Evolutionary conservation across 345 rosid genomes (phyloP), one percentile per base, ranked within the genome.

Genomic region (Noccaea bulbosa): DNA sequence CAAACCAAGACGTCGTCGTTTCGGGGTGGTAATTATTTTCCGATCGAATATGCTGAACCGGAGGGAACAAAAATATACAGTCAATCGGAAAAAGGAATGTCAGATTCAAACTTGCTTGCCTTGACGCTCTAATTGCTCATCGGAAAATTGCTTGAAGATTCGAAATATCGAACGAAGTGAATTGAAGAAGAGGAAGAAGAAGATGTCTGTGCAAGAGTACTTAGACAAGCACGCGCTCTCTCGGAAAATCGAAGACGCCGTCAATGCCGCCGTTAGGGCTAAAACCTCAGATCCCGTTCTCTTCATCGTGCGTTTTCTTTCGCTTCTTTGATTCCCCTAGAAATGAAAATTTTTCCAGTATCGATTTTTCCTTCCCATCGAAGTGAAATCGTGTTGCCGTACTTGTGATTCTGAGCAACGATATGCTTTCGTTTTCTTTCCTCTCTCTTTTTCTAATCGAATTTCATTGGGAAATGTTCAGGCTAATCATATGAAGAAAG

Each of bases 241-340:
- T 43, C 93, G 98, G 67, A 94, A 84, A 81, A 94, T 94, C 61
- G 99, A 94, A 77, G 99, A 91, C 73, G 98, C 98, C 80, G 97
- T 93, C 67, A 93, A 93, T 83, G 99, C 99, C 57, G 93, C 99
- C 69, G 97, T 94, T 64, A 83, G 95, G 75, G 95, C 95, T 58
- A 91, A 91, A 83, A 81, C 93, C 80, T 48, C 89, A 66, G 98
- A 91, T 86, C 98, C 98, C 67, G 91, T 94, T 57, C 96, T 91
- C 74, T 91, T 91, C 88, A 94, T 94, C 79, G 98, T 94, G 70
- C 62, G 46, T 48, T 56, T 56, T 57, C 73, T 65, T 33, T 69
- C 56, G 35, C 34, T 45, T 6, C 47, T 8, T 3, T 66, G 47
- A 34, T 49, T 49, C 62, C 44, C 44, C 15, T 9, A 2, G 11